phyloP scores from a whole-genome alignment of 805 yeast genomes.

The Metschnikowia noctiluminum region DNA sequence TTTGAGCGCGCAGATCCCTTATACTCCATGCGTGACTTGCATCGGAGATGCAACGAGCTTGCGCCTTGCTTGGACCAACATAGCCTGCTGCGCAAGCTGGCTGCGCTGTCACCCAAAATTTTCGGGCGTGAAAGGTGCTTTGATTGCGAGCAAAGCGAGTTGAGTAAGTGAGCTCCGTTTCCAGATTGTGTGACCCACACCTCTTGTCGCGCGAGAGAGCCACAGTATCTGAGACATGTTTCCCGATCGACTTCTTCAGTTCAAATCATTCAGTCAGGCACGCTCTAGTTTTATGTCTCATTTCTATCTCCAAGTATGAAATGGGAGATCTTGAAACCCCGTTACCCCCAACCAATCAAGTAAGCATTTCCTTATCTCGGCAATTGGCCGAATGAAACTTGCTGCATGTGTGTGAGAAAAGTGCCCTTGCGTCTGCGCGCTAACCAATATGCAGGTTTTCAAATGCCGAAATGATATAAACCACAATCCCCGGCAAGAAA shows the following conservation, averaged over 20 bases:
- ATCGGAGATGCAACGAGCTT: neutral
- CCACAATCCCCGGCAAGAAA: neutral
- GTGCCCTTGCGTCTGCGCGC: constrained; percentile 2
- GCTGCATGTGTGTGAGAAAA: neutral
- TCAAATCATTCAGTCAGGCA: too few species aligned
- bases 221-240: too few species aligned
- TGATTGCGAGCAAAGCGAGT: too few species aligned
- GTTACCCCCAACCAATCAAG: neutral
- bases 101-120: too few species aligned
- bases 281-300: too few species aligned
- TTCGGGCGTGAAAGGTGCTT: too few species aligned
- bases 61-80: constrained; percentile 3
- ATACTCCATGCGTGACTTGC: neutral
- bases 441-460: constrained; percentile 3
- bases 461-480: constrained; percentile 9
- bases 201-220: too few species aligned
- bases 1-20: neutral
- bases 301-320: too few species aligned
- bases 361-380: neutral
- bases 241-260: too few species aligned
- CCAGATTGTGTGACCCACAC: too few species aligned
- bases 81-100: neutral
- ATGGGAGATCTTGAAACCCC: neutral
- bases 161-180: too few species aligned
- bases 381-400: neutral